Percentiles rank a stretch among this genome's conserved stretches.
phyloP scores from a whole-genome alignment of 345 rosid species.

The Salix arbutifolia region DNA sequence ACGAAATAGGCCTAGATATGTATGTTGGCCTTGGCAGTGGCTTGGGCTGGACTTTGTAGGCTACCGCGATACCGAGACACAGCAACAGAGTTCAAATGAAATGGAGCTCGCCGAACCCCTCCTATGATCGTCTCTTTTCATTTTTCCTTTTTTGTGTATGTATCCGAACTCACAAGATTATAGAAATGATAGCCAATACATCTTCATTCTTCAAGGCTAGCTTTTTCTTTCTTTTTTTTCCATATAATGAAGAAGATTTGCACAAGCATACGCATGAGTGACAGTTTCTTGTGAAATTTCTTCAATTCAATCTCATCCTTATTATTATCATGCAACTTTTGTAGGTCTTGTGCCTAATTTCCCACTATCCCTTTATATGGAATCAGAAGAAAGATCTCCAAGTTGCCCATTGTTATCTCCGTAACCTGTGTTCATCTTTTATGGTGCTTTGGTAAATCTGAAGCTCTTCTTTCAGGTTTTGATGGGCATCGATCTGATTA shows the following conservation, averaged over 20 bases:
- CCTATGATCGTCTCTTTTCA: slow-evolving; percentile 33
- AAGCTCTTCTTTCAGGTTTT: not conserved
- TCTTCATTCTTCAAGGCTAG: slow-evolving; percentile 16
- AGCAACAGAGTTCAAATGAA: slow-evolving; percentile 60
- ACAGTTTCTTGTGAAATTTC: not conserved
- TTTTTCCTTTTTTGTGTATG: slow-evolving; percentile 8
- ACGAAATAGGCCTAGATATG: slow-evolving; percentile 56
- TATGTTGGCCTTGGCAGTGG: slow-evolving; percentile 99
- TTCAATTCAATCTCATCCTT: not conserved
- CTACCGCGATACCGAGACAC: slow-evolving; percentile 40
- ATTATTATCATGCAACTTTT: not conserved
- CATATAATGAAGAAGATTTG: not conserved
- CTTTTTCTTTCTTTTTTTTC: not conserved
- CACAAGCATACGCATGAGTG: not conserved
- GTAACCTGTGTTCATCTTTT: not conserved
- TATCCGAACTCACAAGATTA: slow-evolving; percentile 12
- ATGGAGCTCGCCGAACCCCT: slow-evolving; percentile 99
- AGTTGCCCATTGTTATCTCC: not conserved
- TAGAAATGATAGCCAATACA: slow-evolving; percentile 13
- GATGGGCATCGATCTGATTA: not conserved
- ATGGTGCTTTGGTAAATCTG: not conserved
- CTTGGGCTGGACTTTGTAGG: slow-evolving; percentile 93
- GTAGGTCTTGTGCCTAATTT: not conserved
- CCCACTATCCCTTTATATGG: not conserved
- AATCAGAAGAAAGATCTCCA: not conserved